These are phyloP conservation scores for Hypoxylon sp. DNA, from an alignment of 2,329 filamentous ascomycete genomes.

Conservation along the genomic window DNA sequence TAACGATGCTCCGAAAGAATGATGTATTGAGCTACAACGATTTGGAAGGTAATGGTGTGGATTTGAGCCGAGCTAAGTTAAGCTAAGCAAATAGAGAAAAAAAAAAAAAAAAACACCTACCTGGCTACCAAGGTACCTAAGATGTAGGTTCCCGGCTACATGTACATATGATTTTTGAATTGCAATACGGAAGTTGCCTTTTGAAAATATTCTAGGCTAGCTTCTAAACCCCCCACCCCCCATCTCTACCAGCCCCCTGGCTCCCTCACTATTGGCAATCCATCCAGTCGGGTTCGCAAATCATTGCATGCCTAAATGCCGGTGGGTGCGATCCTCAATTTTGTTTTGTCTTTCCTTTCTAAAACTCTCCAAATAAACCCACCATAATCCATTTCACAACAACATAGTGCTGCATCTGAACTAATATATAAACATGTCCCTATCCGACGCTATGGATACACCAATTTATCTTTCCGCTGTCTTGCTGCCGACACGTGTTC, in stretches of 20 bases:
- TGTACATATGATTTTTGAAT: background rate
- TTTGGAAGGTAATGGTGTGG: slow-evolving; percentile 31
- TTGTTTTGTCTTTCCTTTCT: slow-evolving; percentile 10
- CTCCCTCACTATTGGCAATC: slow-evolving; percentile 41
- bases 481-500: slow-evolving; percentile 41
- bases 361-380: slow-evolving; percentile 9
- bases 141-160: background rate
- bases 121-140: background rate
- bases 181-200: slow-evolving; percentile 7
- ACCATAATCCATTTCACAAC: slow-evolving; percentile 5
- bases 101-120: background rate
- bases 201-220: slow-evolving; percentile 13
- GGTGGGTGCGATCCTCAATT: slow-evolving; percentile 16
- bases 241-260: slow-evolving; percentile 40
- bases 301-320: slow-evolving; percentile 22
- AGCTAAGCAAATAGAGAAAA: background rate
- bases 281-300: slow-evolving; percentile 41
- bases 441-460: slow-evolving; percentile 31
- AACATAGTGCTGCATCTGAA: slow-evolving; percentile 15
- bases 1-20: background rate
- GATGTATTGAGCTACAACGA: background rate
- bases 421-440: slow-evolving; percentile 33
- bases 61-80: slow-evolving; percentile 10
- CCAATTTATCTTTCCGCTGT: slow-evolving; percentile 32
- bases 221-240: slow-evolving; percentile 29